These are phyloP conservation scores for Aspergillus tubingensis DNA, from an alignment of 2,329 filamentous ascomycete species.

Conservation along the genomic window DNA sequence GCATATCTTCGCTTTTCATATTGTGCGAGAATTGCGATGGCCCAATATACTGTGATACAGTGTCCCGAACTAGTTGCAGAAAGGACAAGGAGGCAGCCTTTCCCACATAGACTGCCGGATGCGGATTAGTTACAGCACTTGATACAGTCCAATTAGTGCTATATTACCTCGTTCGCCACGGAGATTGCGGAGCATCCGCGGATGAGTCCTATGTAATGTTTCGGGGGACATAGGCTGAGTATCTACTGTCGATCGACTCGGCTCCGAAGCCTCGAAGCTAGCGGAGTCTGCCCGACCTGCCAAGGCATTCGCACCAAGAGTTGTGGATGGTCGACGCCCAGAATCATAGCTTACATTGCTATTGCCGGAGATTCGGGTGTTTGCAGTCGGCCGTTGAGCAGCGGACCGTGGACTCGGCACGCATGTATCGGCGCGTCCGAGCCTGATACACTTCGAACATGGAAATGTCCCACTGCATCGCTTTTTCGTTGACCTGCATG, in stretches of 20 bases:
- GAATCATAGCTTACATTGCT: not conserved
- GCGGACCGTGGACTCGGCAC: constrained; percentile 23
- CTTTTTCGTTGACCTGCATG: constrained; percentile 55
- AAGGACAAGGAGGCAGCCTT: constrained; percentile 53
- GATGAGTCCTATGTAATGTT: constrained; percentile 34
- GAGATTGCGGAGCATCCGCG: constrained; percentile 54
- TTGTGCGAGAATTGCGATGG: constrained; percentile 58
- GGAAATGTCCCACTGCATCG: constrained; percentile 53
- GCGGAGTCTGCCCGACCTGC: constrained; percentile 13
- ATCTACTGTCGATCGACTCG: not conserved
- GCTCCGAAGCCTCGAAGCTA: constrained; percentile 1
- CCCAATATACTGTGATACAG: constrained; percentile 52
- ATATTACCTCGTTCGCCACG: constrained; percentile 54
- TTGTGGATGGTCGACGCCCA: constrained; percentile 1
- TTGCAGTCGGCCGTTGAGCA: not conserved
- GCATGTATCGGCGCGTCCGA: constrained; percentile 45
- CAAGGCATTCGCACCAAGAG: not conserved
- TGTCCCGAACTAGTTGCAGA: constrained; percentile 55
- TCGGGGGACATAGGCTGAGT: constrained; percentile 28
- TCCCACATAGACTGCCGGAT: constrained; percentile 31
- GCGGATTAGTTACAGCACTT: not conserved
- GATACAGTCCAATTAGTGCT: constrained; percentile 24
- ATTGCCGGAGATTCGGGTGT: not conserved
- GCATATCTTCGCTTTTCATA: constrained; percentile 54
- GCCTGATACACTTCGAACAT: constrained; percentile 51